Evolutionary conservation across 768 basidiomycete genomes (phyloP).

Genomic region (Gloeopeniophorella convolvens): DNA sequence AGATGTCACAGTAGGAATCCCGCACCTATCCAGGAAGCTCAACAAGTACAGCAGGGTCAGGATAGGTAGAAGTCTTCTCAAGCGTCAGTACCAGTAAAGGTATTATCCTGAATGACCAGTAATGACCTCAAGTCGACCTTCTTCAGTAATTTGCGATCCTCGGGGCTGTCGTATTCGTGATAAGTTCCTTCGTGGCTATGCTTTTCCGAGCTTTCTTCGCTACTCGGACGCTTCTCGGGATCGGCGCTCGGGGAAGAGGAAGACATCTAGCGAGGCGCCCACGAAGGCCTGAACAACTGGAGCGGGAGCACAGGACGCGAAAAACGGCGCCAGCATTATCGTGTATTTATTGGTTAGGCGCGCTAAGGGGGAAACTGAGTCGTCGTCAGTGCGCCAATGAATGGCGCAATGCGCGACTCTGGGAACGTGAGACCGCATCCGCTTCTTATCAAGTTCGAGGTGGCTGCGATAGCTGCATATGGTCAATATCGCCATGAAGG

Average conservation of each 20-base stretch:
- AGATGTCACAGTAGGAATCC: background rate
- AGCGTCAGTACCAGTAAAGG: background rate
- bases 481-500: no score
- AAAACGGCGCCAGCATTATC: no score
- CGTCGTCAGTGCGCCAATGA: background rate
- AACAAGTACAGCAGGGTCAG: slow-evolving; percentile 36
- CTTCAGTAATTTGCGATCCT: slow-evolving; percentile 11
- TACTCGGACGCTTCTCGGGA: background rate
- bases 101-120: background rate
- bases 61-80: slow-evolving; percentile 33
- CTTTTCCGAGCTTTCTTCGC: background rate
- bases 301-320: no score
- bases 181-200: background rate
- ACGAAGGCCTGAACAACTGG: no score
- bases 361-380: no score
- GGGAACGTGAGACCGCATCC: no score
- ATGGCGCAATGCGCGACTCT: slow-evolving; percentile 1
- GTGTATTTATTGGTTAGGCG: background rate
- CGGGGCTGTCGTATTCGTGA: background rate
- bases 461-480: no score
- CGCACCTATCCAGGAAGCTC: slow-evolving; percentile 36
- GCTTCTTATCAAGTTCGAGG: no score
- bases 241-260: background rate
- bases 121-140: slow-evolving; percentile 15
- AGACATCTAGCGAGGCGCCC: no score